A percentile compares a stretch with the other conserved stretches of the same genome.
These are phyloP conservation scores for Begonia peltatifolia DNA, from an alignment of 306 rosid species.

Conservation along the genomic window DNA sequence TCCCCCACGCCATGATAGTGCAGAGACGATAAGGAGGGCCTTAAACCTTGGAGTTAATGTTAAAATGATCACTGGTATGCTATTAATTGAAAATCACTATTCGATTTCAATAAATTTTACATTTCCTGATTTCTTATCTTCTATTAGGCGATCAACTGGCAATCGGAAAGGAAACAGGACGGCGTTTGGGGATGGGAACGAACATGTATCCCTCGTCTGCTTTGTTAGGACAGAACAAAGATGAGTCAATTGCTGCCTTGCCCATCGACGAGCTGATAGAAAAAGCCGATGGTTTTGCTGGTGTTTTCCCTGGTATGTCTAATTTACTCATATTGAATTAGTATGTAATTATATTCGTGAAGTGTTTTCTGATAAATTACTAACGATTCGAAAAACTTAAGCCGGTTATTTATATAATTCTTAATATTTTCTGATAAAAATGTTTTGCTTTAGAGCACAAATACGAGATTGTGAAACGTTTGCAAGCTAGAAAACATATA, in stretches of 20 bases:
- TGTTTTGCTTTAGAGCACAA: constrained; percentile 51
- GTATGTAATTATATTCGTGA: neutral
- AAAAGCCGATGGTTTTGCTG: constrained; percentile 98
- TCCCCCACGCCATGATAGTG: constrained; percentile 99
- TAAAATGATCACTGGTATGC: constrained; percentile 88
- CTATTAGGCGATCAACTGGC: constrained; percentile 89
- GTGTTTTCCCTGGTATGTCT: constrained; percentile 84
- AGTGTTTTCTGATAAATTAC: neutral
- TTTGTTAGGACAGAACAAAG: constrained; percentile 86
- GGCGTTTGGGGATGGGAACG: constrained; percentile 99
- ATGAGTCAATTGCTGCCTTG: constrained; percentile 77
- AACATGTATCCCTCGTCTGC: constrained; percentile 99
- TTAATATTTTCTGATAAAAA: too few species aligned
- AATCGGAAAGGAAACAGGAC: constrained; percentile 98
- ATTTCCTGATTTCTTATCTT: constrained; percentile 8
- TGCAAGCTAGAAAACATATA: constrained; percentile 96
- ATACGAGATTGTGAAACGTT: constrained; percentile 93
- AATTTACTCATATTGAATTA: constrained; percentile 1
- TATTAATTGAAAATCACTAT: neutral
- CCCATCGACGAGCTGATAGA: constrained; percentile 87
- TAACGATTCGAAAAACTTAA: constrained; percentile 1
- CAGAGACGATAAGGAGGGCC: constrained; percentile 94
- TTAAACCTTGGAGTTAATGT: constrained; percentile 96
- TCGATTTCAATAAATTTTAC: neutral
- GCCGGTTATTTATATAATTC: neutral